phyloP scores from a whole-genome alignment of 352 stramenopile species.

The Halophytophthora polymorphica region DNA sequence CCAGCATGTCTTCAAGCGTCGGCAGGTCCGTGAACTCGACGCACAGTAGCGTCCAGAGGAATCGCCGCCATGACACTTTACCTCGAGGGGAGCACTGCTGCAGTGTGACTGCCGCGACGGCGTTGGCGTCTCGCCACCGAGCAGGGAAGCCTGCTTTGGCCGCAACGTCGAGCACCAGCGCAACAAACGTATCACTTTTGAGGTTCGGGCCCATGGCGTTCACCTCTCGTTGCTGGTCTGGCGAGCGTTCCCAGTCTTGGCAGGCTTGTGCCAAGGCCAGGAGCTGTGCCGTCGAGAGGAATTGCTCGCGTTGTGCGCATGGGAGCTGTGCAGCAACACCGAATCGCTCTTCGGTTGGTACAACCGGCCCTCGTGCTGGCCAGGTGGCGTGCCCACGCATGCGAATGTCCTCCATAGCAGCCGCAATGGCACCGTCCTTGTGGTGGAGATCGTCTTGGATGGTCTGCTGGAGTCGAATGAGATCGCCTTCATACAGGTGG shows the following conservation, averaged over 20 bases:
- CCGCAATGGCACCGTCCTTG: conserved; percentile 33
- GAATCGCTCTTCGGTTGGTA: conserved; percentile 1
- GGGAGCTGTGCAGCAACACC: conserved; percentile 7
- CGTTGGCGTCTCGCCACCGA: conserved; percentile 30
- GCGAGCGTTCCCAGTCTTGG: conserved; percentile 11
- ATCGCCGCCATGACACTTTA: conserved; percentile 30
- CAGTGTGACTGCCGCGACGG: conserved; percentile 33
- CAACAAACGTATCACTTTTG: conserved; percentile 33
- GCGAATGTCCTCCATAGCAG: conserved; percentile 22
- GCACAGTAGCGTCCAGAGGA: conserved; percentile 41
- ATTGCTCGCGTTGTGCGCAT: conserved; percentile 17
- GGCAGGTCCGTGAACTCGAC: conserved; percentile 32
- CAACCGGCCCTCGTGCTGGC: conserved; percentile 7
- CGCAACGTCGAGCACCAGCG: conserved; percentile 30
- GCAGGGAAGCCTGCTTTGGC: conserved; percentile 28
- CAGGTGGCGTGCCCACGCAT: conserved; percentile 13
- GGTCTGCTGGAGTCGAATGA: conserved; percentile 15
- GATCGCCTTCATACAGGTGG: conserved; percentile 24
- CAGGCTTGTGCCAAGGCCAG: conserved; percentile 11
- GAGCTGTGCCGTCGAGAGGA: conserved; percentile 25
- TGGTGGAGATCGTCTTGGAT: conserved; percentile 27
- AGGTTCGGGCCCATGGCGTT: conserved; percentile 6
- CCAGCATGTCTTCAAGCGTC: conserved; percentile 21
- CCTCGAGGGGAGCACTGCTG: conserved; percentile 11
- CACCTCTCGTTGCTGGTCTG: conserved; percentile 8